Percentiles rank a stretch among this genome's conserved stretches.
phyloP scores from a whole-genome alignment of 495 filamentous ascomycete species.

The Penicillium lagena region DNA sequence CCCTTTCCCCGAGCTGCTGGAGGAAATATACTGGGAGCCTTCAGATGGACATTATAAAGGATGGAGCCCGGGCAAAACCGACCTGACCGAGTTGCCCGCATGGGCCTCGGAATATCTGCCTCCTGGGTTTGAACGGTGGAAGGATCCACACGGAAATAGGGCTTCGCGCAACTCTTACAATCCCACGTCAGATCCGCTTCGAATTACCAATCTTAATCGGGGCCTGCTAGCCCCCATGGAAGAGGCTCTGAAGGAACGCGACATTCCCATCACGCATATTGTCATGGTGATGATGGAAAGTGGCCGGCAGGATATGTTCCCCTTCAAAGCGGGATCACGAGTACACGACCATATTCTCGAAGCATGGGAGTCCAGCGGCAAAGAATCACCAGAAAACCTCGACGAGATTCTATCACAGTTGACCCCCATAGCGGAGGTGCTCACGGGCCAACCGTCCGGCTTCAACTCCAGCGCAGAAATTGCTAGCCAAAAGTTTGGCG shows the following conservation, averaged over 20 bases:
- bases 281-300: constrained; percentile 28
- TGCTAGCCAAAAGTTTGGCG: constrained; percentile 9
- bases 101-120: constrained; percentile 16
- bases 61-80: constrained; percentile 5
- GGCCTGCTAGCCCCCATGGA: constrained; percentile 14
- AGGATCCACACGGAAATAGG: not conserved
- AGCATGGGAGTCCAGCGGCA: constrained; percentile 2
- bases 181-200: constrained; percentile 22
- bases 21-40: constrained; percentile 4
- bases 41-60: constrained; percentile 13
- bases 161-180: constrained; percentile 10
- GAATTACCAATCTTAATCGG: constrained; percentile 25
- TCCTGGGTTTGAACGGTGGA: constrained; percentile 15
- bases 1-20: constrained; percentile 11
- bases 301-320: constrained; percentile 31
- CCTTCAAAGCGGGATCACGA: constrained; percentile 20
- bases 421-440: constrained; percentile 19
- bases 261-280: constrained; percentile 20
- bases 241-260: constrained; percentile 13
- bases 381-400: not conserved
- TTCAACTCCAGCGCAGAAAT: constrained; percentile 9
- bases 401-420: constrained; percentile 13
- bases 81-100: not conserved
- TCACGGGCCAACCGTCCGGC: constrained; percentile 28
- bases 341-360: constrained; percentile 21